phyloP scores from a whole-genome alignment of 371 early-diverging fungal species.

The Saksenaea vasiformis region DNA sequence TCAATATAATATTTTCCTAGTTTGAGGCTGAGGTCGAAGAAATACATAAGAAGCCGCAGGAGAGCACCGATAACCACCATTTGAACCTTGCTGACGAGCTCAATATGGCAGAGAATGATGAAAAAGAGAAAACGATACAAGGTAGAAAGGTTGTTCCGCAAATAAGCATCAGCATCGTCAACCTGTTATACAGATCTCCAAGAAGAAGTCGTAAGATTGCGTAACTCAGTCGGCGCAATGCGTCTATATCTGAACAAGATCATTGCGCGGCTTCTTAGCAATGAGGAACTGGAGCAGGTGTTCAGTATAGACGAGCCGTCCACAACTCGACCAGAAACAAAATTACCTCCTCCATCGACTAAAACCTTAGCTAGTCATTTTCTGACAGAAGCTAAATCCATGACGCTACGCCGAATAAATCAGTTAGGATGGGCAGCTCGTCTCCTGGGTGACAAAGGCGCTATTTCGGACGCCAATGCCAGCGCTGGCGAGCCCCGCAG shows the following conservation, averaged over 20 bases:
- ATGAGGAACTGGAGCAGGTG: conserved; percentile 22
- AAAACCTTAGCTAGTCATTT: not conserved
- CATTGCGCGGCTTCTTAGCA: conserved; percentile 49
- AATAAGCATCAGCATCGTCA: not conserved
- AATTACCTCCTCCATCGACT: not conserved
- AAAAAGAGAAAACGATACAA: conserved; percentile 7
- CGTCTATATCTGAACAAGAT: conserved; percentile 70
- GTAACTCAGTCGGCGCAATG: conserved; percentile 64
- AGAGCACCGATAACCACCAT: not conserved
- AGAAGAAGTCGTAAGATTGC: conserved; percentile 50
- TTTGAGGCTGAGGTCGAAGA: not conserved
- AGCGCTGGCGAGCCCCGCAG: not conserved
- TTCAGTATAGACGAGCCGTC: conserved; percentile 22
- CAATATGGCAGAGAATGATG: conserved; percentile 36
- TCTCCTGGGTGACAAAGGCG: not conserved
- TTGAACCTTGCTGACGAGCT: conserved; percentile 63
- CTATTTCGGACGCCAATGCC: not conserved
- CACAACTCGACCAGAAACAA: not conserved
- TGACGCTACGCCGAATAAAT: not conserved
- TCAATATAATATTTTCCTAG: not conserved
- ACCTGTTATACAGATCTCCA: conserved; percentile 23
- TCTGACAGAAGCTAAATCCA: not conserved
- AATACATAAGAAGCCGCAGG: not conserved
- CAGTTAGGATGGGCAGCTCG: not conserved
- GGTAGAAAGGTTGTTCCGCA: not conserved